Base-by-base conservation (phyloP, 179 eudicot genomes). In the Corrigiola litoralis region DNA sequence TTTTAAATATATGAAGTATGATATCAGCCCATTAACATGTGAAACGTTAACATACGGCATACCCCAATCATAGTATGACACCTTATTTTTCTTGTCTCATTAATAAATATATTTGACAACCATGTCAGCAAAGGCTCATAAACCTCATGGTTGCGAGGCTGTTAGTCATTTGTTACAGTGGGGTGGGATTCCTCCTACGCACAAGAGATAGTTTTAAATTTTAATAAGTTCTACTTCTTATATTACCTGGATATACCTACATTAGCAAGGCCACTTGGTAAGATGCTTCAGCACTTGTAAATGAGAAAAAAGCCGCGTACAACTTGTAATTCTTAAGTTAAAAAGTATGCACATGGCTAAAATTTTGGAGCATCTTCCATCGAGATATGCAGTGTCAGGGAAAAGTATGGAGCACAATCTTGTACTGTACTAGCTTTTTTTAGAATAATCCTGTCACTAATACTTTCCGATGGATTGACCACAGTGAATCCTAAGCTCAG, bases 11-110 rank as follows among this genome's bases (percentile, higher is more conserved):
- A 21, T 14, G 2, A 45, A 38, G 17, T 14, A 67, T 17, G 9
- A 57, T 31, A 67, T 58, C 63, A 57, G 11, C 53, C 24, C 29
- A 41, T 29, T 34, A 54, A 32, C 50, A 55, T 23, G 45, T 42
- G 6, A 44, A 44, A 6, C 29, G 64, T 4, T 36, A 61, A 44
- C 37, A 42, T 58, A n/a, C 13, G 34, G 47, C 46, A 59, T 17
- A 10, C 24, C n/a, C 1, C 25, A 57, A 41, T 18, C 48, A 38
- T 3, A 18, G 6, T 41, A 40, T 40, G 4, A 52, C 29, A 27
- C 37, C 50, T 65, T 18, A 40, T n/a, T n/a, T n/a, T n/a, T n/a
- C 8, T n/a, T 36, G 40, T 55, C 55, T 3, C 10, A 32, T 12
- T 23, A 42, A 47, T 41, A 21, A 54, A 23, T 23, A 36, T 18